Base-by-base conservation (phyloP, 2,329 filamentous ascomycete species). In the Fusarium sp. region DNA sequence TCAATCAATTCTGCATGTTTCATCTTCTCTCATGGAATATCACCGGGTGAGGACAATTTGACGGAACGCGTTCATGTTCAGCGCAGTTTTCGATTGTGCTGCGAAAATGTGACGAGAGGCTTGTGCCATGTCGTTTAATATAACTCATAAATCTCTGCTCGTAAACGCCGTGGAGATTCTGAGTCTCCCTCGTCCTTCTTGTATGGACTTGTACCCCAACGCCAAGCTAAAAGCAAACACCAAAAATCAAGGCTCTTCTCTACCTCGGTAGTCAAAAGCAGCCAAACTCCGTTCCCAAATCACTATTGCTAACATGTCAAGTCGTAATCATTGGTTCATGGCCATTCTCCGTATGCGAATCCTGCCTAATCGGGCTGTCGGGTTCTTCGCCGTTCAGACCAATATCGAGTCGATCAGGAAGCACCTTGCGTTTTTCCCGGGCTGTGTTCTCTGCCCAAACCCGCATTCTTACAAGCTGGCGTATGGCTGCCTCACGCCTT, bases 381-480 rank as follows among this genome's bases (percentile, higher is more conserved):
- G 73, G 53, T n/a, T 82, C 80, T 23, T 84, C 81, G 2, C 76
- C 77, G 50, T 78, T 74, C 18, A 83, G 65, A 31, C 81, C 81
- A 50, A 82, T 78, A 15, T 82, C 79, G 11, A 83, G 69, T 16
- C 74, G 73, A 16, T 79, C 76, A 3, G 81, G 80, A 6, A 82
- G 68, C 18, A 60, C 70, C 31, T 75, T 69, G 8, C 75, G 76
- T 46, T 75, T 77, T 7, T 79, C 76, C 10, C 81, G 76, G 4
- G 89, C 90, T 57, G 86, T 86, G 16, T 85, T 84, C 80, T 98
- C 95, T 10, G 94, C 91, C 94, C 95, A 99, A 1, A 91, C 90
- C 60, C 95, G 89, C 77, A 97, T 87, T 75, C 91, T 91, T 41
- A 97, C 90, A 4, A 99, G 85, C 69, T 92, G 89, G 60, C 92